Base-by-base conservation (phyloP, 2,329 filamentous ascomycete species). In the Ophiostoma perfectum region DNA sequence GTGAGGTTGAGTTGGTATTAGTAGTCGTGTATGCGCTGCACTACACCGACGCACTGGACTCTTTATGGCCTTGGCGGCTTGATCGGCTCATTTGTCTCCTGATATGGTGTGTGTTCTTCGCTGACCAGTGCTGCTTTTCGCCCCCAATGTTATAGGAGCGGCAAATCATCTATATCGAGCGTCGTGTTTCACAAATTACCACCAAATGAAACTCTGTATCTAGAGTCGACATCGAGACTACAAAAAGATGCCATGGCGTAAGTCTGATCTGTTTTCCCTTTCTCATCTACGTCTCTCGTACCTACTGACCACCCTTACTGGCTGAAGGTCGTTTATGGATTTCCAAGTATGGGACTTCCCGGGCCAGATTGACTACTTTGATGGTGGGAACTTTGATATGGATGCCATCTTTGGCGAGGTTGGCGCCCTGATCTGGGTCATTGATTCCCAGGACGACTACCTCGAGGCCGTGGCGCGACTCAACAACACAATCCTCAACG, bases 121-220 rank as follows among this genome's bases (percentile, higher is more conserved):
- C 68, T 65, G n/a, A 68, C 60, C 9, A 49, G 18, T 65, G 55
- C 3, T 27, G 55, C 55, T 9, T 18, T 38, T 60, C 27, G 55
- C 27, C 55, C 55, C 27, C 55, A 60, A 60, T 38, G 49, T 16
- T 55, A 38, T 73, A 99, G 95, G 81, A 97, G 93, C 76, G 95
- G 95, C 70, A 99, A 99, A 78, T 98, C 95, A 0, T 99, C 95
- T 5, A 98, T 99, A 76, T 95, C 93, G 39, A 98, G 93, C 75
- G 96, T 99, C 64, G 94, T 99, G n/a, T 98, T 99, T 75, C 93
- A 98, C 79, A 99, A 99, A 78, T 88, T 98, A 76, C 92, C 94
- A 3, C 93, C 95, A 2, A 96, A 91, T 74, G 96, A 99, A 80
- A 98, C 95, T 0, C 81, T 99, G 16, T 99, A 97, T 75, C 85